Percentiles rank a stretch among this genome's conserved stretches.
Conservation (phyloP, 2,329 filamentous ascomycete genomes). For the Aspergillus fumigatus region DNA sequence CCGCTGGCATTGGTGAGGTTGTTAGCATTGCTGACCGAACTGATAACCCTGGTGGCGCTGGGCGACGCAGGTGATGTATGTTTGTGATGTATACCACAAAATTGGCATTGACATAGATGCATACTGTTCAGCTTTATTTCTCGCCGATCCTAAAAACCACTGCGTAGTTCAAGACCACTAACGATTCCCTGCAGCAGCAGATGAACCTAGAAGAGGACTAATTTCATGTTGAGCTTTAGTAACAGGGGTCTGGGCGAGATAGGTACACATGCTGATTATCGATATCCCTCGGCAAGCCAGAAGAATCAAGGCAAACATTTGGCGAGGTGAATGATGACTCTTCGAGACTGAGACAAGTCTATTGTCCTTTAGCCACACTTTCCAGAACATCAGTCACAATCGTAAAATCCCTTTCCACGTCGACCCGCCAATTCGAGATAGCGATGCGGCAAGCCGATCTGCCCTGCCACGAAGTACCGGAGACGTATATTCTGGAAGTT, state of each 20-base stretch:
- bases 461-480: conserved; percentile 73
- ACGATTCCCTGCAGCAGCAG: not conserved
- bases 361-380: conserved; percentile 35
- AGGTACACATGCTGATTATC: not conserved
- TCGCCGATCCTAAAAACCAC: not conserved
- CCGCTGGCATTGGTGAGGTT: conserved; percentile 89
- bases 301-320: not conserved
- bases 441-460: conserved; percentile 74
- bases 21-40: conserved; percentile 76
- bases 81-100: not conserved
- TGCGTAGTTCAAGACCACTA: not conserved
- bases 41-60: conserved; percentile 45
- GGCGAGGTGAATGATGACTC: not conserved
- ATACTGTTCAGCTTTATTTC: not conserved
- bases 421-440: conserved; percentile 77
- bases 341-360: not conserved
- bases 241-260: not conserved
- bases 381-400: conserved; percentile 62
- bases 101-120: not conserved
- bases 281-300: not conserved
- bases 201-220: not conserved
- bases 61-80: conserved; percentile 39
- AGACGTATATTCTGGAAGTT: conserved; percentile 72
- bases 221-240: not conserved
- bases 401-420: conserved; percentile 61